Evolutionary conservation across 331 rosid genomes (phyloP).

Genomic region (Arachis monticola): DNA sequence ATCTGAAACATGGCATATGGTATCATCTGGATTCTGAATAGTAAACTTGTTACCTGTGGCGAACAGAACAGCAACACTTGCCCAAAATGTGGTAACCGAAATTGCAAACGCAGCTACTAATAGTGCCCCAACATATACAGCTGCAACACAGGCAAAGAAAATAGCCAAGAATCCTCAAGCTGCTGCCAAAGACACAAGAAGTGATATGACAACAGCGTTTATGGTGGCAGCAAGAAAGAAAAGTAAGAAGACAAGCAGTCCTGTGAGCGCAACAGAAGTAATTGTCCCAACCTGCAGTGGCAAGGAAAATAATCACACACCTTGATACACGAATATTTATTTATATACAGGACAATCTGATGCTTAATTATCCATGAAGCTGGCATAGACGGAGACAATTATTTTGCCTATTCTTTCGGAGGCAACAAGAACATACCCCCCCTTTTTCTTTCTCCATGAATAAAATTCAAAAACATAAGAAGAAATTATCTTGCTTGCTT

Average conservation of each 20-base stretch:
- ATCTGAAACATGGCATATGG: not conserved
- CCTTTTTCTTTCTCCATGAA: not conserved
- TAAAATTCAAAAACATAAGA: constrained; percentile 5
- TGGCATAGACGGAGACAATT: not conserved
- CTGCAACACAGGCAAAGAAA: constrained; percentile 68
- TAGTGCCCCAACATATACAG: constrained; percentile 81
- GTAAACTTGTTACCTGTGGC: constrained; percentile 46
- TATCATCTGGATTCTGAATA: not conserved
- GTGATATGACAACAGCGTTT: constrained; percentile 71
- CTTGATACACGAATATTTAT: constrained; percentile 23
- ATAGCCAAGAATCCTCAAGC: constrained; percentile 93
- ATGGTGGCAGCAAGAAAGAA: constrained; percentile 85
- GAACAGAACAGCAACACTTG: constrained; percentile 60
- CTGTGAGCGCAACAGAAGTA: constrained; percentile 66
- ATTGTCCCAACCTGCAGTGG: constrained; percentile 76
- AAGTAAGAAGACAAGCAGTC: constrained; percentile 76
- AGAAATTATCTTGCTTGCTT: constrained; percentile 5
- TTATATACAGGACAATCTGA: not conserved
- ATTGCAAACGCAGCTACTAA: constrained; percentile 70
- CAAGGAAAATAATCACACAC: constrained; percentile 17
- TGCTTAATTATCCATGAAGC: not conserved
- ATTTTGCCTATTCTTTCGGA: not conserved
- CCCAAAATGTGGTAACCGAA: constrained; percentile 59
- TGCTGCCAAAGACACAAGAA: constrained; percentile 78
- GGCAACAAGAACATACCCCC: too few species aligned